These are phyloP conservation scores for Orychophragmus violaceus DNA, from an alignment of 345 rosid genomes.

Conservation along the genomic window DNA sequence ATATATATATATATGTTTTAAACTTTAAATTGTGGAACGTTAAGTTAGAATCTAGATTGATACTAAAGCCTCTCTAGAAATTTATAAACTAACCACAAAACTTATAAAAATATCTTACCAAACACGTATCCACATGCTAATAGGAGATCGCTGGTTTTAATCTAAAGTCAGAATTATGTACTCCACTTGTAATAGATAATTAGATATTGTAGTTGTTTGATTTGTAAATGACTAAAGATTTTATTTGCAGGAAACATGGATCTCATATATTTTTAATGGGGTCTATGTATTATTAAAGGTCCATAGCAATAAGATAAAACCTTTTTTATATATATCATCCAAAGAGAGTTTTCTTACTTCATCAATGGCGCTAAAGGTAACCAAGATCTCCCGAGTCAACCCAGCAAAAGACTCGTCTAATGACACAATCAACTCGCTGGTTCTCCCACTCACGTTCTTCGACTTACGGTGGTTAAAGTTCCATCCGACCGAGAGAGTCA, in stretches of 20 bases:
- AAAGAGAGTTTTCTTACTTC: neutral
- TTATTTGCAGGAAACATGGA: neutral
- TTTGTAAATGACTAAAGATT: neutral
- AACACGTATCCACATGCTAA: neutral
- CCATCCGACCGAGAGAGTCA: neutral
- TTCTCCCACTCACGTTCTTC: slow-evolving; percentile 23
- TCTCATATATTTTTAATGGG: neutral
- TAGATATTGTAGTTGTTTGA: neutral
- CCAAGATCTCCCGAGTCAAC: slow-evolving; percentile 8
- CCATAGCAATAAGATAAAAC: neutral
- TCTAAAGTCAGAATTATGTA: neutral
- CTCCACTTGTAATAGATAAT: neutral
- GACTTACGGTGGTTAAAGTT: slow-evolving; percentile 22
- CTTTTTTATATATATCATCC: too few species aligned
- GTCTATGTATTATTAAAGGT: neutral
- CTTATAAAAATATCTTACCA: neutral
- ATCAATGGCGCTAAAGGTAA: neutral
- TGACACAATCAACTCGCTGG: neutral
- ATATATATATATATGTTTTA: too few species aligned
- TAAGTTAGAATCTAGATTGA: neutral
- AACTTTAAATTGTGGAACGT: neutral
- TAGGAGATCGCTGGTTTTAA: neutral
- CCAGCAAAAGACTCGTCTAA: neutral
- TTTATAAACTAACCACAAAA: neutral
- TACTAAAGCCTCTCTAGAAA: neutral